Conservation (phyloP, 2,329 filamentous ascomycete species). For the Phaeosphaeria sp. region DNA sequence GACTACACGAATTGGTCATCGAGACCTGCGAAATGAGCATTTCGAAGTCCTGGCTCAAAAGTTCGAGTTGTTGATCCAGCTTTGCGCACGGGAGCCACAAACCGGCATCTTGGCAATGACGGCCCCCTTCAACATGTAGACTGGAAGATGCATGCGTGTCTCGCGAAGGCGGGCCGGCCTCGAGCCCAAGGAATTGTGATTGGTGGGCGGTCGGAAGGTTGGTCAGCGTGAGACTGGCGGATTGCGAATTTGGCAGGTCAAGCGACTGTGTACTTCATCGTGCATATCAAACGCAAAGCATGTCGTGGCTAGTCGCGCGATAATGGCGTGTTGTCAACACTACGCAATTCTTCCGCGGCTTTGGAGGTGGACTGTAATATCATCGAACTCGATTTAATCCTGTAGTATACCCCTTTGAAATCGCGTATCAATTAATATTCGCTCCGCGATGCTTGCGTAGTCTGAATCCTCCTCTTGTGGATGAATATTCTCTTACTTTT, state of each 20-base stretch:
- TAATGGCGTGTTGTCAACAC: not conserved
- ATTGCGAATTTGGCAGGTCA: not conserved
- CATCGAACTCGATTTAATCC: not conserved
- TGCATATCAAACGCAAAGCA: not conserved
- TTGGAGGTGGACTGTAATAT: not conserved
- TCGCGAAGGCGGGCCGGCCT: not conserved
- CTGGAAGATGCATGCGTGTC: not conserved
- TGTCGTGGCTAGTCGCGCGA: not conserved
- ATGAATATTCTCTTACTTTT: not conserved
- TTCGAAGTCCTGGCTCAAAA: not conserved
- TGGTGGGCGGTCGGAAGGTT: not conserved
- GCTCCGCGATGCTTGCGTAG: no score
- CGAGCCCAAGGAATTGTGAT: not conserved
- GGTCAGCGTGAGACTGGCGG: not conserved
- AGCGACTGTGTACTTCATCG: not conserved
- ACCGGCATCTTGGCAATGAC: not conserved
- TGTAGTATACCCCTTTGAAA: not conserved
- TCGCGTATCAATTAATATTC: not conserved
- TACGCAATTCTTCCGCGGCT: not conserved
- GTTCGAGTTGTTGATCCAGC: not conserved
- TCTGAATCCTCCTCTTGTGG: not conserved
- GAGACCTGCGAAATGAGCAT: constrained; percentile 6
- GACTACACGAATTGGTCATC: constrained; percentile 37
- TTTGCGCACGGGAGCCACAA: not conserved
- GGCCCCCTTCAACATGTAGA: not conserved